Evolutionary conservation across 2,329 filamentous ascomycete species (phyloP), one percentile per base, ranked within the genome.

Genomic region (Cladosporium sp.): DNA sequence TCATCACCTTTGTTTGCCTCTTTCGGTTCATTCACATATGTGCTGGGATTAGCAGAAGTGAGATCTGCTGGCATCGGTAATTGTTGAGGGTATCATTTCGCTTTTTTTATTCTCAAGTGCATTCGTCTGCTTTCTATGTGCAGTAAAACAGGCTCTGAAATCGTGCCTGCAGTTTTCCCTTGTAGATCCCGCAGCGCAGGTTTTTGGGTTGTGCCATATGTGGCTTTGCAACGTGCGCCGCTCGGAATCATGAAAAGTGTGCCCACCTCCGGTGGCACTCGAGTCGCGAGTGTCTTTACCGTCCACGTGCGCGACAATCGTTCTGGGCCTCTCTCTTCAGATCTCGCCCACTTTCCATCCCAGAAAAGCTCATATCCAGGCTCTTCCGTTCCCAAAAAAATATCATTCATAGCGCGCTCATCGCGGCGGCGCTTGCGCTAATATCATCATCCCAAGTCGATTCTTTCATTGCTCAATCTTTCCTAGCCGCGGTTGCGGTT

Each of bases 401-500:
- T 34, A 34, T 34, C 30, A 21, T 34, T n/a, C 28, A n/a, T 55
- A 12, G 41, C 10, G 30, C 52, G 14, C 52, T 34, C 4, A 15
- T 21, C 52, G 52, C 52, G 28, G n/a, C 52, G 11, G n/a, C n/a
- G 28, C 14, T 30, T 21, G 18, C 30, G 52, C 52, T 55, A 47
- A 24, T 47, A 47, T 24, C 26, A 30, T 55, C 14, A 21, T 18
- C 26, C 28, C 52, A 21, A 55, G 26, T 28, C 15, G 15, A 52
- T 12, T 28, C 24, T 3, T 26, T 5, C 10, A 11, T 34, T 15
- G 11, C 12, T 38, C 36, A 3, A 5, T 38, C 36, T 10, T 26
- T 44, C 61, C n/a, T 62, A 62, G 30, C 61, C 51, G 34, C 36
- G 51, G 15, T 73, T 68, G 36, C 74, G 67, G 36, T 74, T 69